Base-by-base conservation (phyloP, 495 filamentous ascomycete species). In the Hypomontagnella submonticulosa region DNA sequence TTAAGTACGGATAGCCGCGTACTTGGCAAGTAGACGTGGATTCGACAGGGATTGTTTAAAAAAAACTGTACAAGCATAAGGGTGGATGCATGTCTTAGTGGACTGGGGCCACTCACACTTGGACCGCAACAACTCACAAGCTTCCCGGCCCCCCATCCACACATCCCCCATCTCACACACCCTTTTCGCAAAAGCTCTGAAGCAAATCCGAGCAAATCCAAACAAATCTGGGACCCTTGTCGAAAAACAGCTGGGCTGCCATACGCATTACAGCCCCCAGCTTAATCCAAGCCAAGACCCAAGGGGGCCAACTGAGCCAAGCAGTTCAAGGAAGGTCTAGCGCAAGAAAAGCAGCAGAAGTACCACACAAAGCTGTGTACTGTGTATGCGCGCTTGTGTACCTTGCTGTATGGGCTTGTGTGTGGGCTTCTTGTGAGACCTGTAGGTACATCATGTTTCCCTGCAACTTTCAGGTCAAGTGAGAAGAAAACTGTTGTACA, bases 21-120 rank as follows among this genome's bases (percentile, higher is more conserved):
- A 57, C 66, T 63, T 63, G 59, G 66, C 60, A 57, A 63, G 55
- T 63, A 59, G 59, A 37, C 43, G 66, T 63, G 66, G 66, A 69
- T 69, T 63, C 55, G 66, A 61, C 60, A 54, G 40, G 66, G 66
- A 69, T 63, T 40, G 8, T 16, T n/a, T n/a, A n/a, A n/a, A n/a
- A 50, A 49, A 60, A 57, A 33, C 59, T 63, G 54, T 44, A 50
- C 65, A 27, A 57, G 63, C 23, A 27, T 6, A 27, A 36, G 51
- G 56, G 44, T 66, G 27, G 43, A 51, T 61, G 63, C 57, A 61
- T 66, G 50, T 44, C 56, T 50, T 59, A 38, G 42, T 56, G 62
- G 41, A 42, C 55, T 8, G 10, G 66, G 47, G 37, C 57, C 58
- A 63, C 38, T 61, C 55, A 60, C 43, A 60, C 66, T 50, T 60